These are phyloP conservation scores for Amylocarpus encephaloides DNA, from an alignment of 2,329 filamentous ascomycete species.

Conservation along the genomic window DNA sequence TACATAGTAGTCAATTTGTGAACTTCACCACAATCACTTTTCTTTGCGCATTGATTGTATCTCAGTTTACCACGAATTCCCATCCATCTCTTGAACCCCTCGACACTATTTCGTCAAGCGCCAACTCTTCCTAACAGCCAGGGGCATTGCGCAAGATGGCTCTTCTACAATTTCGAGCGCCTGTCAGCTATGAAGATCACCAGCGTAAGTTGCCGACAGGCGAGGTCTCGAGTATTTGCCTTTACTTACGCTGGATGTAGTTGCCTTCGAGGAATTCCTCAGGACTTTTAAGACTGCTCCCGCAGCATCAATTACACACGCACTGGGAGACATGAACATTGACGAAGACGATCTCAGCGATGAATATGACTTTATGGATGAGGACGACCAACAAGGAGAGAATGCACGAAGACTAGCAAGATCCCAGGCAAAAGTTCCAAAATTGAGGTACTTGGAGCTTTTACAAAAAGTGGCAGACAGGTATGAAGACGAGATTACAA, in stretches of 20 bases:
- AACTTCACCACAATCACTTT: too few species aligned
- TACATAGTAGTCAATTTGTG: too few species aligned
- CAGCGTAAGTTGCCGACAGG: constrained; percentile 51
- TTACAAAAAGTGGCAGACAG: constrained; percentile 85
- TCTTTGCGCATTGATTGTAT: too few species aligned
- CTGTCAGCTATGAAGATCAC: constrained; percentile 84
- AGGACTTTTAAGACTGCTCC: constrained; percentile 77
- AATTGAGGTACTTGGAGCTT: constrained; percentile 81
- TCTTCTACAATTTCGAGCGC: constrained; percentile 70
- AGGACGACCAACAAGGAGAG: constrained; percentile 53
- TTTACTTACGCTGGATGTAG: constrained; percentile 37
- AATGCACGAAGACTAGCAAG: constrained; percentile 39
- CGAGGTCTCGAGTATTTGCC: background rate
- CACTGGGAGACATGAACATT: constrained; percentile 77
- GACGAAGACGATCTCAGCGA: constrained; percentile 82
- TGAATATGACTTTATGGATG: constrained; percentile 90
- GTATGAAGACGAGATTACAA: constrained; percentile 65
- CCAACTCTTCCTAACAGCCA: background rate
- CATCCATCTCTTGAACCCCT: too few species aligned
- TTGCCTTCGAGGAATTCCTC: constrained; percentile 82
- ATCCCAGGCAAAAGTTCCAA: constrained; percentile 50
- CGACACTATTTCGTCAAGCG: too few species aligned
- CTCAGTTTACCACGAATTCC: too few species aligned
- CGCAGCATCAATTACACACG: constrained; percentile 67
- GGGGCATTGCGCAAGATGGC: constrained; percentile 56